Conservation (phyloP, 257 asterid genomes). For the Petunia axillaris region DNA sequence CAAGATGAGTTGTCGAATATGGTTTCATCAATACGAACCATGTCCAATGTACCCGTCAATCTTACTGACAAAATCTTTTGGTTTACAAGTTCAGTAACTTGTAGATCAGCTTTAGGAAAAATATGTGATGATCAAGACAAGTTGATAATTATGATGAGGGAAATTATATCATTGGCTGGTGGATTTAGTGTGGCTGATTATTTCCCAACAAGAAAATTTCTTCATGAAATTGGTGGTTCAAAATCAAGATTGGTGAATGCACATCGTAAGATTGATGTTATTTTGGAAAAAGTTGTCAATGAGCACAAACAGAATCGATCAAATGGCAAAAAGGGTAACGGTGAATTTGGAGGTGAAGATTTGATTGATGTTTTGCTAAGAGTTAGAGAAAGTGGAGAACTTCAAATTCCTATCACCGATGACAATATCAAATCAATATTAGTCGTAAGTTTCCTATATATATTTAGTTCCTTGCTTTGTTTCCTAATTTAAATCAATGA, state of each 20-base stretch:
- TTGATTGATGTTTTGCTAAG: slow-evolving; percentile 27
- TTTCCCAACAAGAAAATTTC: slow-evolving; percentile 19
- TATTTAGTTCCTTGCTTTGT: too few species aligned
- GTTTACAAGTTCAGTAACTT: slow-evolving; percentile 19
- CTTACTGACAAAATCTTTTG: slow-evolving; percentile 12
- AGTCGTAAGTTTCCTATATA: slow-evolving; percentile 13
- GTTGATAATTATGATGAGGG: slow-evolving; percentile 19
- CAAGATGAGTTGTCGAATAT: slow-evolving; percentile 23
- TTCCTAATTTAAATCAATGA: not conserved
- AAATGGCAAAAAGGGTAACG: not conserved
- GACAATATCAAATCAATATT: slow-evolving; percentile 31
- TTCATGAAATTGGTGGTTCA: not conserved
- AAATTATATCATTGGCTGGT: slow-evolving; percentile 15
- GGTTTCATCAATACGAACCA: not conserved
- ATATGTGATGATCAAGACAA: slow-evolving; percentile 19
- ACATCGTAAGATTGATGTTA: slow-evolving; percentile 17
- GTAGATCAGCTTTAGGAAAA: slow-evolving; percentile 23
- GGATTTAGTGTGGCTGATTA: slow-evolving; percentile 20
- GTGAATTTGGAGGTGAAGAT: slow-evolving; percentile 24
- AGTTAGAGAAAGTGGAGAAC: slow-evolving; percentile 24
- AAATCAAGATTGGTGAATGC: slow-evolving; percentile 8
- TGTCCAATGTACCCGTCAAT: not conserved
- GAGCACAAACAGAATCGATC: slow-evolving; percentile 26
- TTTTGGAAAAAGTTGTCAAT: slow-evolving; percentile 3
- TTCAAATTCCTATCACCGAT: slow-evolving; percentile 14